Evolutionary conservation across 1,139 yeast species (phyloP), one percentile per base, ranked within the genome.

Genomic region (Zygosaccharomyces sapae): DNA sequence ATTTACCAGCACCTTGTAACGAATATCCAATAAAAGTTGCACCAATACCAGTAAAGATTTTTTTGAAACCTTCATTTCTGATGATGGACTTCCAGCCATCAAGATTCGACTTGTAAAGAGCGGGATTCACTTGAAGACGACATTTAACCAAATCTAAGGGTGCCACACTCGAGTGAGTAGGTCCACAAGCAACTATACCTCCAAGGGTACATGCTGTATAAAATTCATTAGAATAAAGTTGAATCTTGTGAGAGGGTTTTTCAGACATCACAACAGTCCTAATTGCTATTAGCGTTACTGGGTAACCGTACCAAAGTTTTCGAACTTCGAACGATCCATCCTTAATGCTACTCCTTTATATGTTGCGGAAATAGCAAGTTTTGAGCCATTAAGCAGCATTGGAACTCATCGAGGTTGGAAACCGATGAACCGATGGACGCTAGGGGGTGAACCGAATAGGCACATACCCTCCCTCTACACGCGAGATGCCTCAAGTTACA

Each of bases 1-100:
- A 90, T 71, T 90, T 90, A 61, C 96, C 96, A 50, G 96, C 95
- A 62, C 97, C 97, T 71, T 90, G 97, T 61, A 88, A 72, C 10
- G 96, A 83, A 71, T 90, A 90, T 37, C 97, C 97, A 53, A 89
- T 76, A 55, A 86, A 79, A 4, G 97, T 90, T 39, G 97, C 96
- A 40, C 95, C 94, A 57, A 87, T 65, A 59, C 97, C 97, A 16
- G 95, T 83, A 69, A 80, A 84, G 50, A 89, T 73, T 44, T 87
- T 89, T 50, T 79, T 80, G 42, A 73, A 46, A 33, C 97, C 97
- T 65, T 80, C 83, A 25, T 82, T 75, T 58, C 77, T 78, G 57
- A 86, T 67, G 62, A 90, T 89, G 25, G 81, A 73, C 56, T 73
- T 76, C 81, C 89, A 86, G 25, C 92, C 97, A 61, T 84, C 86